Evolutionary conservation across 257 asterid genomes (phyloP), one percentile per base, ranked within the genome.

Genomic region (Oldenlandia corymbosa): DNA sequence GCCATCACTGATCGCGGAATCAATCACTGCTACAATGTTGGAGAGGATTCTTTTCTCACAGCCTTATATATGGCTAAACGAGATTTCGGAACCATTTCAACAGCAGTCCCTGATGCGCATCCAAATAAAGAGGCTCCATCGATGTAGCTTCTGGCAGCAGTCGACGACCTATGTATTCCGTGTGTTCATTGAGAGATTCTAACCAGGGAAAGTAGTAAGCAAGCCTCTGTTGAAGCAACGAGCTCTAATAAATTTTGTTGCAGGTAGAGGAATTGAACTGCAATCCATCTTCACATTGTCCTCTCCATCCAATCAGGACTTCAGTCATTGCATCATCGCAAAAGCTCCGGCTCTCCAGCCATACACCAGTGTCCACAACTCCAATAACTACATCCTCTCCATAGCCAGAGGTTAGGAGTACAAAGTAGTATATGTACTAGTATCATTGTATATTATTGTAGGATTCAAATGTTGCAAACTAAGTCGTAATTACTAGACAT

Each of bases 261-360:
- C 84, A 83, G 58, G 77, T 0, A 0, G 82, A 73, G 2, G 85
- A 68, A 55, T 80, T 80, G 48, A 83, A 83, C 0, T 80, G 80
- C 10, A 62, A 68, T 0, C 88, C 84, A 0, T 12, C 68, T 10
- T 80, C 68, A 36, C 85, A 80, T 0, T 10, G 56, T 13, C 88
- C 88, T 49, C 75, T 80, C 88, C 88, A 83, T 49, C 83, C 59
- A 0, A 64, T 0, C 0, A 84, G 85, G 24, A 80, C 20, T 17
- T 64, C 67, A 0, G 75, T 37, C 87, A 84, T 81, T 21, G 87
- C 85, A 4, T 73, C 78, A 23, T 84, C 91, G 0, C 2, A 24
- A 43, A 51, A 84, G 68, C 91, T 81, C 0, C 13, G 66, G 34
- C 87, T 79, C 57, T 81, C 91, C 0, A 84, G 90, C 83, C 84